phyloP scores from a whole-genome alignment of 1,284 basidiomycete genomes.

The Rhodotorula sp. region DNA sequence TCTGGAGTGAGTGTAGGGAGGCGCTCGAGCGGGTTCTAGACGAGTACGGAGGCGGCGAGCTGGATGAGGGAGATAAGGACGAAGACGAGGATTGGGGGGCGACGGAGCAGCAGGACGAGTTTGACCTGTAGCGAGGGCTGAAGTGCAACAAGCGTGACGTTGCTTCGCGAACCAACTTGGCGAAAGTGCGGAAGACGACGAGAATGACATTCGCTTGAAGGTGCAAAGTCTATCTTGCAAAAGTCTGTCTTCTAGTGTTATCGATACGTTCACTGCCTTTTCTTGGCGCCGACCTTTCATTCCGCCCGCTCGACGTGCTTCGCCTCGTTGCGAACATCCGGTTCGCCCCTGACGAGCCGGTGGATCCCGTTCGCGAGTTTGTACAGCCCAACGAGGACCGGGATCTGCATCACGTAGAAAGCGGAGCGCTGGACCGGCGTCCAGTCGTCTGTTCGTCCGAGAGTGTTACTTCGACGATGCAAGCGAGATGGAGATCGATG shows the following conservation, averaged over 20 bases:
- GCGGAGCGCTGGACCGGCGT: conserved; percentile 11
- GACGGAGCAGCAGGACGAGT: conserved; percentile 19
- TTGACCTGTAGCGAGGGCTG: background rate
- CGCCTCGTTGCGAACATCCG: background rate
- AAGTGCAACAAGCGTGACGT: too few species aligned
- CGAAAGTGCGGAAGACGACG: too few species aligned
- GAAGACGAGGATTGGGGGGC: conserved; percentile 28
- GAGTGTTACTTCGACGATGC: too few species aligned
- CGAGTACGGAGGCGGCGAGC: conserved; percentile 14
- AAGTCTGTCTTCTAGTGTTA: too few species aligned
- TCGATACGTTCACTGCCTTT: too few species aligned
- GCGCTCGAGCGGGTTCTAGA: conserved; percentile 32
- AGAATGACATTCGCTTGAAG: too few species aligned
- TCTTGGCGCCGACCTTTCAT: too few species aligned
- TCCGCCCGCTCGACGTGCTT: background rate
- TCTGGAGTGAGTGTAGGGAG: conserved; percentile 20
- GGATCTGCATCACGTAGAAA: conserved; percentile 35
- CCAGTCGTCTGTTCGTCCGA: conserved; percentile 21
- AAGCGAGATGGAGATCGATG: background rate
- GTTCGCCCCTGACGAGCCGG: background rate
- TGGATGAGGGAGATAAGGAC: conserved; percentile 12
- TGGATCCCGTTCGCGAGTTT: conserved; percentile 30
- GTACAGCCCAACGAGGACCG: conserved; percentile 34
- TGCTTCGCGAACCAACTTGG: too few species aligned
- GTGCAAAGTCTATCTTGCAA: too few species aligned